Conservation (phyloP, 2,329 filamentous ascomycete genomes). For the Talaromyces sp. region DNA sequence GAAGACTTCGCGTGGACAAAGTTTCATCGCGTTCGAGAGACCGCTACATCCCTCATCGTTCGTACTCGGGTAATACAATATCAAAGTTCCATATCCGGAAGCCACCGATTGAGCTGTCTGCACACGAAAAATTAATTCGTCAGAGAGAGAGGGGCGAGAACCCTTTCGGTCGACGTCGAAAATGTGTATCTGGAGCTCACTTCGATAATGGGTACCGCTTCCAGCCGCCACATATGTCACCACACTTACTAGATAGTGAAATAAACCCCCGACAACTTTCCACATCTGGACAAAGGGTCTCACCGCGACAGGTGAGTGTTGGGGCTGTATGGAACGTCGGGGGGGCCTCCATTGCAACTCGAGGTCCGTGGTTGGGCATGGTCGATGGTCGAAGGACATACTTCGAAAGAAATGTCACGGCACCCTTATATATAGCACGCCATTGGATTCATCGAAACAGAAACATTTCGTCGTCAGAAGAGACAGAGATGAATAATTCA, state of each 20-base stretch:
- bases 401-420: slow-evolving; percentile 68
- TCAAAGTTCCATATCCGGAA: slow-evolving; percentile 55
- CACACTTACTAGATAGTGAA: slow-evolving; percentile 33
- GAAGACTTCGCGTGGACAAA: not conserved
- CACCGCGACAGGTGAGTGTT: slow-evolving; percentile 55
- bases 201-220: slow-evolving; percentile 18
- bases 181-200: slow-evolving; percentile 23
- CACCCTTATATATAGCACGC: slow-evolving; percentile 59
- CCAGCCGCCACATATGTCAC: slow-evolving; percentile 30
- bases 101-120: slow-evolving; percentile 43
- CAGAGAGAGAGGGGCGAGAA: slow-evolving; percentile 46
- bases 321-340: slow-evolving; percentile 76
- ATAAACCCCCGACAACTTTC: slow-evolving; percentile 19
- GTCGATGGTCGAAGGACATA: slow-evolving; percentile 63
- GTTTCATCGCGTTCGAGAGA: slow-evolving; percentile 35
- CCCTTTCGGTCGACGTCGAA: slow-evolving; percentile 51
- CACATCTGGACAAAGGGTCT: slow-evolving; percentile 18
- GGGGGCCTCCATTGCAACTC: slow-evolving; percentile 58
- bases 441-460: slow-evolving; percentile 49
- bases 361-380: slow-evolving; percentile 44
- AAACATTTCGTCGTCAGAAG: slow-evolving; percentile 52
- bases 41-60: slow-evolving; percentile 55
- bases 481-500: slow-evolving; percentile 66
- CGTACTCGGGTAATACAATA: slow-evolving; percentile 40
- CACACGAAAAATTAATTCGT: slow-evolving; percentile 47